phyloP scores from a whole-genome alignment of 306 rosid genomes.

The Coriaria nepalensis region DNA sequence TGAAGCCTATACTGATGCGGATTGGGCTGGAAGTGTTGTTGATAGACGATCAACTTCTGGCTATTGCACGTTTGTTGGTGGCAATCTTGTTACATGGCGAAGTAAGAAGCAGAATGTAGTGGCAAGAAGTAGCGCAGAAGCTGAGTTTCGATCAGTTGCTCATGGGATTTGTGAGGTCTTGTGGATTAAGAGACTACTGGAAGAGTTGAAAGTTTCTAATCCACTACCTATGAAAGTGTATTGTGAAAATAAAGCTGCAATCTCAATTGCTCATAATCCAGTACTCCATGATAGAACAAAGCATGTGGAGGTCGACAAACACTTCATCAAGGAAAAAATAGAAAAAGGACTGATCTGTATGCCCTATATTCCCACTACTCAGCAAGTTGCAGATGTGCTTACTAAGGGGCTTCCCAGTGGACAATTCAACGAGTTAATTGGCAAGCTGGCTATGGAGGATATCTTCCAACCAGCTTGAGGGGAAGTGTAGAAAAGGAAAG shows the following conservation, averaged over 20 bases:
- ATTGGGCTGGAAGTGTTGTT: conserved; percentile 3
- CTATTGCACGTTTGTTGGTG: conserved; percentile 1
- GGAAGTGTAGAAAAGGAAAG: not conserved
- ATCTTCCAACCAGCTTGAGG: not conserved
- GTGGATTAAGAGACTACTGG: not conserved
- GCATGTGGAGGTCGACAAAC: not conserved
- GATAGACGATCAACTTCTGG: not conserved
- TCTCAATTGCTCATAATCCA: conserved; percentile 1
- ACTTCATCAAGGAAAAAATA: not conserved
- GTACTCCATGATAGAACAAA: not conserved
- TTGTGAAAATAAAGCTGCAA: not conserved
- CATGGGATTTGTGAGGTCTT: not conserved
- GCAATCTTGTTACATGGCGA: not conserved
- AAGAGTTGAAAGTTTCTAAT: not conserved
- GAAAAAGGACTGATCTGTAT: not conserved
- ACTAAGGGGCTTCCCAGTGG: not conserved
- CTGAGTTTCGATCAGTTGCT: not conserved
- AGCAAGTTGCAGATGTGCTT: not conserved
- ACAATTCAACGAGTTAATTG: not conserved
- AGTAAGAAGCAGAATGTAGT: conserved; percentile 1
- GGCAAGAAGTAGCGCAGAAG: not conserved
- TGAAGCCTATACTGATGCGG: not conserved
- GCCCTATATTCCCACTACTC: not conserved
- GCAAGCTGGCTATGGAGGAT: not conserved
- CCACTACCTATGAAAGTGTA: conserved; percentile 1